Base-by-base conservation (phyloP, 306 rosid species). In the Quercus mongolica region DNA sequence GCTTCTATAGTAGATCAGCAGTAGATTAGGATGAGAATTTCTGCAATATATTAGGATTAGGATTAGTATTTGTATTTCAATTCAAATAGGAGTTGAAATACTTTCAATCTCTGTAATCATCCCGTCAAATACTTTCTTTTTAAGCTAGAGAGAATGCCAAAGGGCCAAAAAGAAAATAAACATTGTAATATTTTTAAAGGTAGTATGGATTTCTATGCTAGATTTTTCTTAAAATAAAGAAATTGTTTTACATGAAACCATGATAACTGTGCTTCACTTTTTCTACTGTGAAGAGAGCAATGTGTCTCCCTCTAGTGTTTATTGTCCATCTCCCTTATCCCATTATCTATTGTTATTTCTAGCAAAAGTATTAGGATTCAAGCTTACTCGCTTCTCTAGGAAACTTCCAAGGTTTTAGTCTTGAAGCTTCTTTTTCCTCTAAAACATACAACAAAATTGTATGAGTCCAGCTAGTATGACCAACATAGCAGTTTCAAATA, bases 381-480 rank as follows among this genome's bases (percentile, higher is more conserved):
- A 71, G 54, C 86, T 85, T 84, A 91, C 98, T 62, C 93, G 55
- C 55, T 90, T 90, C 62, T 89, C 93, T 14, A 90, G 87, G 79
- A 93, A 93, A 70, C 81, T 82, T 72, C 88, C 88, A 17, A 90
- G 92, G 78, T 79, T 86, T 85, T 88, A 85, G 71, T 80, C 85
- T 84, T 86, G 82, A 74, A 91, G 83, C 89, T 91, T 93, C 88
- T 70, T 87, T 87, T 93, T 91, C 20, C 73, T 71, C 98, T 93
- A 93, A 64, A 91, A 90, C 82, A 86, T 74, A 26, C 91, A 88
- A 71, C 91, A 91, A 63, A 91, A 93, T 74, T 93, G 85, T 38
- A 90, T 90, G 2, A 87, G 77, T 81, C 82, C 89, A 28, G 86
- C 85, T 12, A 93, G 72, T 35, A 82, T 19, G 51, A 83, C 75